phyloP scores from a whole-genome alignment of 176 grass and related monocot genomes.

The Triticum turgidum region DNA sequence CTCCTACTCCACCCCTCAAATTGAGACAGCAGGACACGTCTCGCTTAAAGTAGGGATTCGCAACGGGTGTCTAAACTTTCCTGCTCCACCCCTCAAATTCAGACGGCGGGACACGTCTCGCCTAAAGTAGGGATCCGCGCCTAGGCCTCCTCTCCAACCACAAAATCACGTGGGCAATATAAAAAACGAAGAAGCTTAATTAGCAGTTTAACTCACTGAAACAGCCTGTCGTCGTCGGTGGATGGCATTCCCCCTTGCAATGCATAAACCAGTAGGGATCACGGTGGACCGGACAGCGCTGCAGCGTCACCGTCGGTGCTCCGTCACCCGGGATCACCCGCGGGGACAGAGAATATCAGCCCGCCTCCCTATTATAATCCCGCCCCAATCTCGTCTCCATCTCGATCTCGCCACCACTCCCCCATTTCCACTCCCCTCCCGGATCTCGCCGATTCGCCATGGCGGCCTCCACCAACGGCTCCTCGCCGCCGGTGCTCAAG shows the following conservation, averaged over 20 bases:
- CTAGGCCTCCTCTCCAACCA: neutral
- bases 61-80: too few relatives aligned
- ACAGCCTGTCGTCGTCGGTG: slow-evolving; percentile 33
- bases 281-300: slow-evolving; percentile 12
- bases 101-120: too few relatives aligned
- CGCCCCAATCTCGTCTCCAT: neutral
- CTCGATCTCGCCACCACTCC: slow-evolving; percentile 28
- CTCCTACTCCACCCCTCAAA: too few relatives aligned
- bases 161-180: neutral
- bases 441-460: slow-evolving; percentile 43
- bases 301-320: slow-evolving; percentile 38
- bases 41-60: too few relatives aligned
- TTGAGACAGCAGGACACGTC: too few relatives aligned
- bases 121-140: too few relatives aligned
- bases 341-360: neutral
- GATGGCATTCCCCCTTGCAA: neutral
- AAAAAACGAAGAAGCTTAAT: neutral
- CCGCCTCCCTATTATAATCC: slow-evolving; percentile 26
- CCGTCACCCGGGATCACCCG: neutral
- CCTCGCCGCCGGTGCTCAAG: slow-evolving; percentile 49
- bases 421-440: neutral
- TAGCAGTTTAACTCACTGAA: neutral
- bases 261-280: neutral
- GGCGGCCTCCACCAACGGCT: slow-evolving; percentile 55
- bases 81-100: too few relatives aligned